Evolutionary conservation across 352 stramenopile species (phyloP), one percentile per base, ranked within the genome.

Genomic region (Plasmopara viticola): DNA sequence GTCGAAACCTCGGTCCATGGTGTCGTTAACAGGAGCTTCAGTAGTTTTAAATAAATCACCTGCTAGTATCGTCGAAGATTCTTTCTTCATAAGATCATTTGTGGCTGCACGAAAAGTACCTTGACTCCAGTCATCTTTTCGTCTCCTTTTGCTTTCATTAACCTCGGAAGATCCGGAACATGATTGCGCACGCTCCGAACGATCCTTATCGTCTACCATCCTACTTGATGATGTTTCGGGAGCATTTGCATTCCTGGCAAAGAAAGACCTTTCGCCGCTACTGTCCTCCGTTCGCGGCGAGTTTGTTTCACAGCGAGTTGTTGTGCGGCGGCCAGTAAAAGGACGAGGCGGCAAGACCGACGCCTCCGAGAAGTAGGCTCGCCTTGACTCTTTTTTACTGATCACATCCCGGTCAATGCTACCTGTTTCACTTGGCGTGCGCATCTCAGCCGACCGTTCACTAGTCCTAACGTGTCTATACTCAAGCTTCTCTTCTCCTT

Each of bases 401-500:
- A 52, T 35, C 33, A 56, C 51, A 33, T 66, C 66, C 5, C 57
- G 51, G 15, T 71, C 63, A 5, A 39, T 38, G 20, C 63, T 71
- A 9, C 54, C 57, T 35, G 51, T 38, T 33, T 68, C 64, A 59
- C 60, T 72, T 37, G 60, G 64, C 33, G 64, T 64, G 9, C 44
- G 56, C 10, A 53, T 64, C 25, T 42, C 64, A 8, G 47, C 20
- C 0, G 64, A 64, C n/a, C 48, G 58, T 8, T 72, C 60, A 13
- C 60, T 65, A 2, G 42, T 51, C 12, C 46, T 59, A 46, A 51
- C 31, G 9, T 70, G 42, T 18, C 31, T 48, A 28, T 73, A 60
- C 8, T 68, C 63, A 8, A 52, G 48, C 29, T 76, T 74, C 25
- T 77, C 68, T 44, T 80, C 70, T n/a, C 56, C 65, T 59, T 81